Conservation (phyloP, 2,329 filamentous ascomycete genomes). For the Sphaerulina musiva region DNA sequence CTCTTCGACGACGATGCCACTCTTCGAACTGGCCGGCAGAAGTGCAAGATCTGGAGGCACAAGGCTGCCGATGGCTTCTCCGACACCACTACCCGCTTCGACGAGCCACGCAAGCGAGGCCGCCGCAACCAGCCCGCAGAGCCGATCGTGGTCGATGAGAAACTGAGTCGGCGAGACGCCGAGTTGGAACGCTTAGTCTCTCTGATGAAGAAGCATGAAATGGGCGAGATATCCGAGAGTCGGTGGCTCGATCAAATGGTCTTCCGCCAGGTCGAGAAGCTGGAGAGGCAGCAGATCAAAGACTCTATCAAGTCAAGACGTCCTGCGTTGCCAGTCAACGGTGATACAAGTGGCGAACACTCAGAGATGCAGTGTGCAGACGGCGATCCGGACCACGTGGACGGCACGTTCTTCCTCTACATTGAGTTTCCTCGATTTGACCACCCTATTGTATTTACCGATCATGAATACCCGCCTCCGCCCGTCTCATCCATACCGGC, state of each 20-base stretch:
- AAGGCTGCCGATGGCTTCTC: conserved; percentile 80
- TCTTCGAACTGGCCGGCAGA: conserved; percentile 83
- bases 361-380: conserved; percentile 32
- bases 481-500: conserved; percentile 63
- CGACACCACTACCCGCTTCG: conserved; percentile 69
- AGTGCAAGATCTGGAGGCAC: conserved; percentile 77
- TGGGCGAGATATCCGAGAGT: conserved; percentile 87
- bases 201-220: conserved; percentile 94
- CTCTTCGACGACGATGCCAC: conserved; percentile 93
- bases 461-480: conserved; percentile 83
- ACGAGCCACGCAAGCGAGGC: conserved; percentile 50
- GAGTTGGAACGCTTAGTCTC: conserved; percentile 86
- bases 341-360: conserved; percentile 9
- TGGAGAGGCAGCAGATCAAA: conserved; percentile 37
- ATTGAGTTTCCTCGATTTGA: conserved; percentile 92
- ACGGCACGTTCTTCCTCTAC: conserved; percentile 72
- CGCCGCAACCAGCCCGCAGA: conserved; percentile 49
- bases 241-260: conserved; percentile 95
- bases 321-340: not conserved
- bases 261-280: conserved; percentile 80
- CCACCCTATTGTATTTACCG: conserved; percentile 89
- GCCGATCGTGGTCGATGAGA: conserved; percentile 49
- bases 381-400: conserved; percentile 40
- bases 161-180: conserved; percentile 41
- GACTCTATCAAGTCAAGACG: conserved; percentile 30